phyloP scores from a whole-genome alignment of 192 early-diverging fungal genomes.

The Gaertneriomyces sp. region DNA sequence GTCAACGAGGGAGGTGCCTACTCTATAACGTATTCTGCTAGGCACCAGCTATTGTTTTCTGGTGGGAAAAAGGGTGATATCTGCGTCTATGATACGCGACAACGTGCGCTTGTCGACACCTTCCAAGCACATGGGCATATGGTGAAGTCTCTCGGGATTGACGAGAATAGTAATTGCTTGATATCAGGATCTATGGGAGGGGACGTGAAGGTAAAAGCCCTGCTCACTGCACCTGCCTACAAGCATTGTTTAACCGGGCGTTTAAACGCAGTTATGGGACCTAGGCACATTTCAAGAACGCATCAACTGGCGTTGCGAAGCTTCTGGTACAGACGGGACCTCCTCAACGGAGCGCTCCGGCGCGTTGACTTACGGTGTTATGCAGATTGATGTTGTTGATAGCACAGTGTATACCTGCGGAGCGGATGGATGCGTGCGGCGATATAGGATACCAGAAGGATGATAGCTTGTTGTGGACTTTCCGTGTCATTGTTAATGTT shows the following conservation, averaged over 20 bases:
- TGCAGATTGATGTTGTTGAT: conserved; percentile 54
- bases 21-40: conserved; percentile 58
- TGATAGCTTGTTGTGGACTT: neutral
- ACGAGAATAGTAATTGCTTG: conserved; percentile 52
- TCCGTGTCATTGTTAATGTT: too few species aligned
- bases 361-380: conserved; percentile 61
- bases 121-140: conserved; percentile 65
- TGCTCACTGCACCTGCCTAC: neutral
- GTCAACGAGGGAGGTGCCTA: conserved; percentile 64
- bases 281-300: conserved; percentile 30
- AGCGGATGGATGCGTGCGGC: conserved; percentile 48
- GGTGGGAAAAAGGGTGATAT: conserved; percentile 76
- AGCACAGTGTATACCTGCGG: conserved; percentile 59
- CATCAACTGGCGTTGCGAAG: conserved; percentile 36
- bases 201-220: conserved; percentile 30
- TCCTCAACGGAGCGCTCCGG: conserved; percentile 9
- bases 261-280: conserved; percentile 23
- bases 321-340: neutral
- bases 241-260: neutral
- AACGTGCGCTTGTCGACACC: conserved; percentile 60
- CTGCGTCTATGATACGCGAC: conserved; percentile 72
- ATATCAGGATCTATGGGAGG: conserved; percentile 69
- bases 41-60: conserved; percentile 62
- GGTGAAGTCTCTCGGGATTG: conserved; percentile 64
- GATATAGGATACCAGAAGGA: conserved; percentile 12